Evolutionary conservation across 805 yeast species (phyloP), one percentile per base, ranked within the genome.

Genomic region (Maudiozyma barnettii): DNA sequence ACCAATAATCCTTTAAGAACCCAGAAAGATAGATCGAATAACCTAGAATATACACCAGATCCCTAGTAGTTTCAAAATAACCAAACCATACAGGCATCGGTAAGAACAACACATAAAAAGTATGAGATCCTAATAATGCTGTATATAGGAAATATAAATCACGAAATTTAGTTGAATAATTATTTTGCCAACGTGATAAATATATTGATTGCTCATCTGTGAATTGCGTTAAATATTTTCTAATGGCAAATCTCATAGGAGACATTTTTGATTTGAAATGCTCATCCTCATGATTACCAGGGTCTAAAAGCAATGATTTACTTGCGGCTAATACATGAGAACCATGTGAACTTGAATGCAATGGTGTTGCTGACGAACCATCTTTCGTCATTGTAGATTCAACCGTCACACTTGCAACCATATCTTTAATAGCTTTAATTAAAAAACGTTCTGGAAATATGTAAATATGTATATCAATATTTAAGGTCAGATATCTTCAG

Each of bases 31-130:
- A 84, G 42, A 84, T 82, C 2, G 71, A 75, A 62, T 59, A 79
- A 54, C 68, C 86, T 61, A 61, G 63, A 26, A 44, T 89, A 85
- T 58, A 88, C 63, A 48, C 93, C 83, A 64, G 78, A 57, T 86
- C 95, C 48, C 93, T 71, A 1, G 82, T 76, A 26, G 79, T 47
- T 7, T 61, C 62, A 3, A 75, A 69, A 23, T 71, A 73, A 1
- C 96, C 96, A 51, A 81, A 77, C 96, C 97, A 93, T 30, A 79
- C 73, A 10, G 95, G 87, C 20, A 85, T 61, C 0, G 99, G 99
- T 39, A 91, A 72, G 79, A 86, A 79, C 40, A 91, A 63, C 43
- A 93, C 95, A 61, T 91, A 93, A 62, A 93, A 93, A 0, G 96
- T 87, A 65, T 93, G 99, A 3, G 95, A 78, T 0, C 97, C 99